phyloP scores from a whole-genome alignment of 768 basidiomycete species.

The Lactifluus volemus region DNA sequence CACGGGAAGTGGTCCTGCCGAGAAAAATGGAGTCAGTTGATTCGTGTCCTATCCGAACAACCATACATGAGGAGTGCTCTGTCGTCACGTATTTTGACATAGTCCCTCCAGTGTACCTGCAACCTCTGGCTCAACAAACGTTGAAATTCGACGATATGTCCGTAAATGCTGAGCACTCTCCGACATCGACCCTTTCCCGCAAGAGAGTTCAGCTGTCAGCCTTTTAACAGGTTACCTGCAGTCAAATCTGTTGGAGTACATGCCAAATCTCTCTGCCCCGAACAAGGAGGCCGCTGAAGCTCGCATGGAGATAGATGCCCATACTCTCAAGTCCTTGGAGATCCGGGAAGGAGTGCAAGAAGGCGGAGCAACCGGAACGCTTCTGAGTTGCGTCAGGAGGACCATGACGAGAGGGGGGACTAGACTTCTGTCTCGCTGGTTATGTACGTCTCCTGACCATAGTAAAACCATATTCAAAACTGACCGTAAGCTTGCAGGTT shows the following conservation, averaged over 20 bases:
- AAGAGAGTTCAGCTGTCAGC: constrained; percentile 49
- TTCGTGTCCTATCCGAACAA: constrained; percentile 39
- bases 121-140: neutral
- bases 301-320: constrained; percentile 84
- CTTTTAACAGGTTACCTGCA: constrained; percentile 59
- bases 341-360: constrained; percentile 68
- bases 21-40: constrained; percentile 29
- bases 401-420: constrained; percentile 74
- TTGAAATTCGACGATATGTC: constrained; percentile 17
- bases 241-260: constrained; percentile 65
- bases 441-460: constrained; percentile 44
- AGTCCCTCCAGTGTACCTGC: neutral
- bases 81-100: constrained; percentile 42
- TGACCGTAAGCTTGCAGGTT: constrained; percentile 40
- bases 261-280: constrained; percentile 55
- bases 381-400: constrained; percentile 65
- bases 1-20: constrained; percentile 74
- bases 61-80: constrained; percentile 45
- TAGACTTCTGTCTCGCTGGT: constrained; percentile 63
- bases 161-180: neutral
- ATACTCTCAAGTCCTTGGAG: constrained; percentile 85
- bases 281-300: constrained; percentile 43
- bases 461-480: neutral
- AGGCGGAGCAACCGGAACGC: constrained; percentile 63
- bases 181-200: constrained; percentile 21